Conservation (phyloP, 176 grass and related monocot species). For the Eleusine indica region DNA sequence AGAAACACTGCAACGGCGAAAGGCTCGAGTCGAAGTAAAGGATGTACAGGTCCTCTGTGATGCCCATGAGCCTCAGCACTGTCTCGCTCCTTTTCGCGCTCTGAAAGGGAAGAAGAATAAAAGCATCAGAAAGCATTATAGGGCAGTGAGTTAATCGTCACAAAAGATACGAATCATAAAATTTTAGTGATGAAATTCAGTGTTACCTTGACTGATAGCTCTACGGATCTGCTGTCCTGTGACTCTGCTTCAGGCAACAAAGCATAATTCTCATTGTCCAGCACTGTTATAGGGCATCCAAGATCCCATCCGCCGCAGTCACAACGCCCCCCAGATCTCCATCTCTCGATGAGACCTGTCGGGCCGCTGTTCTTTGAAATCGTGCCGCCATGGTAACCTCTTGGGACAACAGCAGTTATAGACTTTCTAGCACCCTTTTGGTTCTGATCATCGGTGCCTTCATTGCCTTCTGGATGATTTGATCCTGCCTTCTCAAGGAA, state of each 20-base stretch:
- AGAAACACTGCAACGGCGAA: conserved; percentile 71
- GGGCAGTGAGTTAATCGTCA: neutral
- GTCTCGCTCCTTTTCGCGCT: conserved; percentile 48
- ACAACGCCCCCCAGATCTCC: conserved; percentile 63
- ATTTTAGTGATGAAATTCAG: conserved; percentile 2
- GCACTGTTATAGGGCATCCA: conserved; percentile 75
- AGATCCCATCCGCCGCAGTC: conserved; percentile 91
- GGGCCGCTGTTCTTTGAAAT: conserved; percentile 33
- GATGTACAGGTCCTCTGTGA: conserved; percentile 55
- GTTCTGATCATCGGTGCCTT: conserved; percentile 8
- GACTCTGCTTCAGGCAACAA: conserved; percentile 14
- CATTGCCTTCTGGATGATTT: neutral
- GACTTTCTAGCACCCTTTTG: conserved; percentile 16
- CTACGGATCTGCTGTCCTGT: conserved; percentile 38
- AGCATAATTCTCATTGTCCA: conserved; percentile 36
- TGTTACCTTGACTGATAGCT: conserved; percentile 59
- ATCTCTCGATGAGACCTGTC: conserved; percentile 64
- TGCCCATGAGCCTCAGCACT: conserved; percentile 49
- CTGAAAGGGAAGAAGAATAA: conserved; percentile 42
- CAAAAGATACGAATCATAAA: neutral
- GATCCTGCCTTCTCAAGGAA: conserved; percentile 69
- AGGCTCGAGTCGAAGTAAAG: conserved; percentile 60
- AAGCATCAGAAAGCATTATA: neutral
- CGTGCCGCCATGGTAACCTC: conserved; percentile 66
- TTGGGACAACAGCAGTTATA: conserved; percentile 61